Evolutionary conservation across 208 protist species (phyloP), one percentile per base, ranked within the genome.

Genomic region (Crithidia bombi): DNA sequence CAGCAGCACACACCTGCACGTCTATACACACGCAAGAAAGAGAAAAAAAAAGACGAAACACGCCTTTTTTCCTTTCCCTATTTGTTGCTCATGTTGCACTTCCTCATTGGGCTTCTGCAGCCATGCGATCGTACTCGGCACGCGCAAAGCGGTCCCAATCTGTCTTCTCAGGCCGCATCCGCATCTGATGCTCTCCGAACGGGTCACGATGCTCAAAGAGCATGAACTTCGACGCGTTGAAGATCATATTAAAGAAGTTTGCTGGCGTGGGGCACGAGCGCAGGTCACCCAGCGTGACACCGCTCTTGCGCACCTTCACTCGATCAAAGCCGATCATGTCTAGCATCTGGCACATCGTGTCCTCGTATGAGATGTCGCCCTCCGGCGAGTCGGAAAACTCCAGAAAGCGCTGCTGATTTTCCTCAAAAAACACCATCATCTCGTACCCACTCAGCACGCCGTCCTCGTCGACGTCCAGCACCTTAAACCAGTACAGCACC

Each of bases 401-500:
- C 41, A 90, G 72, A 54, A 99, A 85, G 19, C 96, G 86, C 50
- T 97, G 73, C 36, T 90, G 77, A 65, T 98, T 98, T 73, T 99
- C 94, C 28, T 81, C 50, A 72, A 91, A 98, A 70, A 98, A 98
- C 43, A 90, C 79, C 57, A 91, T 89, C 58, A 99, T 78, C 79
- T 99, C 98, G 68, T 92, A 98, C 7, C 90, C 87, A 51, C 89
- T 97, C 9, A 99, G 47, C 44, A 98, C 67, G 25, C 98, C 98
- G 69, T 99, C 98, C 25, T 91, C 87, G 75, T 99, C 98, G 1
- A 93, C 47, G 70, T 98, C 97, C 0, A 97, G 65, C 19, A 93
- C 79, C 51, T 90, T 92, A 75, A 98, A 99, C 97, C 97, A 99
- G 76, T 98, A 99, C 54, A 94, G 89, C n/a, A 98, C 75, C 28